Evolutionary conservation across 306 rosid species (phyloP), one percentile per base, ranked within the genome.

Genomic region (Dalbergia oliveri): DNA sequence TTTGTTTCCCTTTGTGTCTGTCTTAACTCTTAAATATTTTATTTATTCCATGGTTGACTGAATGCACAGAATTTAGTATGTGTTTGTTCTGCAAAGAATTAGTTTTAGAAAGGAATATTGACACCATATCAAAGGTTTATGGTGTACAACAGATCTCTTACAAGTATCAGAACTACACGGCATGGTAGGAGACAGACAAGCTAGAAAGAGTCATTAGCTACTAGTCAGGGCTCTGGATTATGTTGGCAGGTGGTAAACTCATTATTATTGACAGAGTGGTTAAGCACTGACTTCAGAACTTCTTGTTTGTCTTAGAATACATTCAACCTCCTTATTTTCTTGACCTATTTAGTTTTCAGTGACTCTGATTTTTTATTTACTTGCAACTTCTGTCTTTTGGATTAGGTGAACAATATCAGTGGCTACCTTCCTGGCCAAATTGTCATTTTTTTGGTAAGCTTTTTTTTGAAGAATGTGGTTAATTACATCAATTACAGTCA

Each of bases 401-500:
- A 85, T 84, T 84, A 93, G 99, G 98, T 95, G 79, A 95, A 95
- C 83, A 95, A 95, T 81, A 95, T 95, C 90, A 91, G 99, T 72
- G 98, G 99, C 75, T 95, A 95, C 88, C 99, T 95, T 76, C 99
- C 99, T 49, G 99, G 99, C 44, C 92, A 98, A 72, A 93, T 91
- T 85, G 98, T 95, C 45, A 93, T 95, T 83, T 95, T 93, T 91
- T 85, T 93, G 94, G 99, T 95, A 93, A 68, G 93, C 66, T 80
- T 79, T 70, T 70, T 26, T 45, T 14, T 79, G 33, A 73, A 76
- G 16, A 49, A 62, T 76, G 35, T 57, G 16, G 83, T 66, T 77
- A 66, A 65, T 34, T 50, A 50, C 65, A 57, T 53, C 66, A 57
- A 65, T 54, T 65, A 80, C 73, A n/a, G 51, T 45, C 16, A 37